Conservation (phyloP, 768 basidiomycete genomes). For the Xerocomellus chrysenteron region DNA sequence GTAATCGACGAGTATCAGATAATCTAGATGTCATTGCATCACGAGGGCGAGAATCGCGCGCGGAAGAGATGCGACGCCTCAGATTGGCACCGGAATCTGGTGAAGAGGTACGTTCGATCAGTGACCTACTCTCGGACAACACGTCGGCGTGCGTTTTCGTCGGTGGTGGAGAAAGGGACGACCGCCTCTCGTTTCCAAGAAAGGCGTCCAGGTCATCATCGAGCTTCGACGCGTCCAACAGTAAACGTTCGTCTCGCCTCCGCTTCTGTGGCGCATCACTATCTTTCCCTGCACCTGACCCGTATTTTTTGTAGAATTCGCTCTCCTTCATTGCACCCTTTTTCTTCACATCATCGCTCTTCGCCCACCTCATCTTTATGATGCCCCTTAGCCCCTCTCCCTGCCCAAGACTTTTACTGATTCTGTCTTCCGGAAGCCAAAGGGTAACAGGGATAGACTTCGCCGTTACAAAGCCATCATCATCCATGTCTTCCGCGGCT, state of each 20-base stretch:
- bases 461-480: conserved; percentile 58
- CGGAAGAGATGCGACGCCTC: conserved; percentile 46
- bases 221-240: conserved; percentile 43
- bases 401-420: conserved; percentile 68
- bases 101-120: conserved; percentile 55
- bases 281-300: conserved; percentile 62
- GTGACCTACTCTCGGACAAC: conserved; percentile 50
- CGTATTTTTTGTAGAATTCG: conserved; percentile 78
- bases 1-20: conserved; percentile 17
- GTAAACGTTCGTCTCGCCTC: conserved; percentile 34
- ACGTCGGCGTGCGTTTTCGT: conserved; percentile 73
- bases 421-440: conserved; percentile 80
- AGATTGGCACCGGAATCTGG: conserved; percentile 43
- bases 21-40: conserved; percentile 15
- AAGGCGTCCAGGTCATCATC: conserved; percentile 73
- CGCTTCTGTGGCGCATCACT: conserved; percentile 38
- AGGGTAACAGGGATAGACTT: conserved; percentile 69
- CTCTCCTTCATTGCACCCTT: conserved; percentile 70
- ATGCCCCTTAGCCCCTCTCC: conserved; percentile 64
- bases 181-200: conserved; percentile 46
- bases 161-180: conserved; percentile 44
- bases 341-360: conserved; percentile 70
- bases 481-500: conserved; percentile 47
- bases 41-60: conserved; percentile 20
- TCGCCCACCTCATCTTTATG: conserved; percentile 78